Percentiles rank a stretch among this genome's conserved stretches.
Evolutionary conservation across 345 rosid species (phyloP).

Genomic region (Laguncularia racemosa): DNA sequence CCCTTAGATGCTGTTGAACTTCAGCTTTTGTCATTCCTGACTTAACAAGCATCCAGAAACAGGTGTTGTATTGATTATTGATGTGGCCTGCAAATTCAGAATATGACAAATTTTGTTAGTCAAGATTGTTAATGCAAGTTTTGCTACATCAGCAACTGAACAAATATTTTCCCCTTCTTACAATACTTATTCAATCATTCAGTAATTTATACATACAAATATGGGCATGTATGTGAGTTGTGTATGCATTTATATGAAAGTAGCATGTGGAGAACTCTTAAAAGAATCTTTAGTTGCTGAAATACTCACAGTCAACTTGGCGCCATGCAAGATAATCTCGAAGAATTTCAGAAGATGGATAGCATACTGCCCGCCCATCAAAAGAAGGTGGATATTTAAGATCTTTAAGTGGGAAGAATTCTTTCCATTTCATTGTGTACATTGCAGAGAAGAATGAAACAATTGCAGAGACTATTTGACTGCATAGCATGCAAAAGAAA

Average conservation of each 20-base stretch:
- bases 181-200: no score
- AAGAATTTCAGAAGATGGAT: slow-evolving; percentile 72
- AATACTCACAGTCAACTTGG: slow-evolving; percentile 92
- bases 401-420: slow-evolving; percentile 64
- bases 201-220: no score
- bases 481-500: slow-evolving; percentile 16
- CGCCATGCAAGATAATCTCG: slow-evolving; percentile 88
- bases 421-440: slow-evolving; percentile 64
- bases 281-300: not conserved
- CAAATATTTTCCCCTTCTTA: not conserved
- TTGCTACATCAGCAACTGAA: not conserved
- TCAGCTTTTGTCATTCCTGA: slow-evolving; percentile 70
- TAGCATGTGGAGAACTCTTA: not conserved
- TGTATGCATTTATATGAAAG: no score
- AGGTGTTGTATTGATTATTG: slow-evolving; percentile 89
- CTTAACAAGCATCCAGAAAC: slow-evolving; percentile 92
- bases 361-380: slow-evolving; percentile 87
- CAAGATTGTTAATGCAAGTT: not conserved
- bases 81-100: slow-evolving; percentile 64
- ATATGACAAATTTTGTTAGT: not conserved
- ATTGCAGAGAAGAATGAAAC: slow-evolving; percentile 69
- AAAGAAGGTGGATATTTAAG: slow-evolving; percentile 68
- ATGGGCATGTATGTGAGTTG: no score
- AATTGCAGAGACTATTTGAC: slow-evolving; percentile 51
- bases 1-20: slow-evolving; percentile 75